Evolutionary conservation across 192 early-diverging fungal species (phyloP), one percentile per base, ranked within the genome.

Genomic region (Coemansia sp.): DNA sequence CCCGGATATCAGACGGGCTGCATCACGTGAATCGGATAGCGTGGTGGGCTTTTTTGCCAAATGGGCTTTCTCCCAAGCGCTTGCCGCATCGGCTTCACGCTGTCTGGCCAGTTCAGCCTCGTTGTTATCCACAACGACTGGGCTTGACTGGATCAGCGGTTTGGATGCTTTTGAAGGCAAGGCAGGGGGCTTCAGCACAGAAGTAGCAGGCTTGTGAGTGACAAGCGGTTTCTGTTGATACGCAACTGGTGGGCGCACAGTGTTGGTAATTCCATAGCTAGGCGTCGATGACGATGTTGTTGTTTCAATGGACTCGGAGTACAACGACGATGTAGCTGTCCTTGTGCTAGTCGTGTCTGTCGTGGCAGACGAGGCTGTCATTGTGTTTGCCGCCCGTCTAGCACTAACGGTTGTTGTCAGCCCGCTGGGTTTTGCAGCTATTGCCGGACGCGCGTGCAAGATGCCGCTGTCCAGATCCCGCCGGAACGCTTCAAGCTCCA

Each of bases 21-120:
- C 16, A 11, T 64, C 63, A 6, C 63, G 63, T 7, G 63, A 64
- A 11, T 36, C 61, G n/a, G 30, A 49, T 14, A 49, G n/a, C 15
- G 33, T 49, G 8, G 69, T 45, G 0, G 44, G 44, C 23, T 44
- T 36, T 26, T 75, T 75, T 46, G 58, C 62, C 60, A 68, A 60
- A 46, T 76, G 75, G 20, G 60, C 24, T 7, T 70, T 45, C 66
- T 76, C 75, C 75, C 75, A 76, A 6, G 67, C 67, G 14, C 67
- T 57, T 18, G 68, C 35, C 20, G 60, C 69, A 44, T 46, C 56
- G 57, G 62, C 69, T 57, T 72, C 69, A 26, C 73, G 65, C 63
- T 68, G 69, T 10, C 60, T 64, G n/a, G 62, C 41, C 8, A 16
- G 14, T n/a, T 74, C 72, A 6, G 61, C 57, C 7, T 64, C 45